Evolutionary conservation across 2,329 filamentous ascomycete genomes (phyloP), one percentile per base, ranked within the genome.

Genomic region (Penicillium sp.): DNA sequence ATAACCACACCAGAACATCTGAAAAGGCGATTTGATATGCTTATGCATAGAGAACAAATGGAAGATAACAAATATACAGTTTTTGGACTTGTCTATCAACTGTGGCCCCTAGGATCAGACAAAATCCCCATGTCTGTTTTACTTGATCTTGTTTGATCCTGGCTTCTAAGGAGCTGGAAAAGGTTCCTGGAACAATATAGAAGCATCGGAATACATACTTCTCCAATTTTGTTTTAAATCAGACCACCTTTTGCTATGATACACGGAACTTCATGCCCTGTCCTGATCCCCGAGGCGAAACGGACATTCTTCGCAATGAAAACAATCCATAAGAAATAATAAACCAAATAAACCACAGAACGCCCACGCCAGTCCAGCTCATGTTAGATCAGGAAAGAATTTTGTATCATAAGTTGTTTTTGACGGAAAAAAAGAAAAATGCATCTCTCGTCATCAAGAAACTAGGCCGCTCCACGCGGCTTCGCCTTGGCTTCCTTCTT

Each of bases 401-500:
- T 53, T 54, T 53, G 49, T 11, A 34, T 40, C 54, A n/a, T 55
- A 16, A 38, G 23, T 55, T 36, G 5, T 46, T 38, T 27, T 46
- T 23, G n/a, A 29, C 15, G n/a, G 13, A 19, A 41, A 23, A 27
- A 40, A 29, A 44, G 4, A 31, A 13, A 21, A 43, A 34, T 16
- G n/a, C 31, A 19, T 34, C 36, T 40, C 44, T 38, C 21, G 15
- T 19, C 27, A 36, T 19, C 21, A 36, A 52, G 23, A 51, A 57
- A 40, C 43, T 66, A 84, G 19, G 74, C 77, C 27, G 84, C 80
- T 23, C 86, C 88, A 61, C 90, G 86, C 15, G 93, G 92, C 79
- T 93, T 96, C 6, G 88, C 82, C 79, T 97, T 99, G 23, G 86
- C 84, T 63, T 90, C 90, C 64, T 92, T 92, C 84, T 97, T 99